A percentile compares a stretch with the other conserved stretches of the same genome.
Evolutionary conservation across 306 rosid genomes (phyloP).

Genomic region (Mimosa pudica): DNA sequence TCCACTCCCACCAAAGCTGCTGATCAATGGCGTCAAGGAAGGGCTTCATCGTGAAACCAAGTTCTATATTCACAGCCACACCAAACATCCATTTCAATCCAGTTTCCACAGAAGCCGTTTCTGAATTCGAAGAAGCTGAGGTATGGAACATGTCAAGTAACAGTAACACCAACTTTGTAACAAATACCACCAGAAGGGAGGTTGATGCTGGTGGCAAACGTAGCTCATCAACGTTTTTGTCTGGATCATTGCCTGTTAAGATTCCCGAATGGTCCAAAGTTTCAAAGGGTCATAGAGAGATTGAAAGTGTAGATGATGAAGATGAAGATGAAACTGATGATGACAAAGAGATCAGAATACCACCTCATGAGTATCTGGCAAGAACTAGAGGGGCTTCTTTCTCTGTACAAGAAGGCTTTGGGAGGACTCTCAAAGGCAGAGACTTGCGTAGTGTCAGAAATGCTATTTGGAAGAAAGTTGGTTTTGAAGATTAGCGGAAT

Average conservation of each 20-base stretch:
- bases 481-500: constrained; percentile 56
- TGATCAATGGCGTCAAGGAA: constrained; percentile 75
- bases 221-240: not conserved
- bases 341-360: constrained; percentile 40
- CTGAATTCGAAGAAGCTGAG: constrained; percentile 72
- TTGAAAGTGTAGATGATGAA: constrained; percentile 26
- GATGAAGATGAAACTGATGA: constrained; percentile 25
- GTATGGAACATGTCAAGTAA: constrained; percentile 37
- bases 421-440: constrained; percentile 90
- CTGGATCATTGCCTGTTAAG: constrained; percentile 71
- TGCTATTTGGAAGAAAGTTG: constrained; percentile 88
- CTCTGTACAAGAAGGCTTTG: constrained; percentile 91
- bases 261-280: constrained; percentile 90
- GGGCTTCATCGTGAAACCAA: constrained; percentile 45
- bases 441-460: constrained; percentile 83
- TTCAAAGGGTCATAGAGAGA: constrained; percentile 48
- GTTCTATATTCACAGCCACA: constrained; percentile 47
- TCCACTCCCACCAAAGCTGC: constrained; percentile 34
- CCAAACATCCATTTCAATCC: constrained; percentile 23
- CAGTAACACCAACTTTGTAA: not conserved
- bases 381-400: constrained; percentile 79
- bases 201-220: not conserved
- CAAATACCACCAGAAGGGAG: constrained; percentile 27
- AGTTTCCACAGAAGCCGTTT: constrained; percentile 30
- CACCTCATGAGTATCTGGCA: constrained; percentile 88